Evolutionary conservation across 2,329 filamentous ascomycete genomes (phyloP), one percentile per base, ranked within the genome.

Genomic region (Pseudogymnoascus sp.): DNA sequence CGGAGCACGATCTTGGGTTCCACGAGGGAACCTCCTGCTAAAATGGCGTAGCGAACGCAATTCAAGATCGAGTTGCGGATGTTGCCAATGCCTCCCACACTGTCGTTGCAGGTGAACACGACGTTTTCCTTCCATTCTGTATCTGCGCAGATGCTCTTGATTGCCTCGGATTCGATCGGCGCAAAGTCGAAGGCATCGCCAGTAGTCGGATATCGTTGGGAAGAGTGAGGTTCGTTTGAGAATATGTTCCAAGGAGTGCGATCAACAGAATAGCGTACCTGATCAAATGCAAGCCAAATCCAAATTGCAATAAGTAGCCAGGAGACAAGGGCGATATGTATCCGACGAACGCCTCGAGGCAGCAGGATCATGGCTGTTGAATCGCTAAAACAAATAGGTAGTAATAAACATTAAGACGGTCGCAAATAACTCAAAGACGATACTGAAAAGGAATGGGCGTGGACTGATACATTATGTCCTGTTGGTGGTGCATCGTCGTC

Each of bases 41-140:
- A 66, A 59, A 72, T 72, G 18, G 68, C 64, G 64, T 71, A 71
- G 5, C 71, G 65, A 12, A 72, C 64, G 59, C 71, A 72, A 42
- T 69, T 70, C 28, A 73, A 63, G 28, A 72, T 68, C 37, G 68
- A 70, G 61, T 72, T 73, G 21, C 70, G 69, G 23, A 72, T 63
- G 56, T 71, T 72, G 7, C 70, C 69, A 11, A 73, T 64, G 6
- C 71, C 71, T 34, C 70, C 70, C n/a, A 65, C 64, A 28, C 66
- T 68, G 31, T 69, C 64, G 44, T 64, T 65, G 64, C 71, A 73
- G 10, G 68, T 70, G 61, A 72, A 69, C 5, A 69, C 61, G 12
- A 70, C 25, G 18, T 66, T 65, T 10, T 63, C 16, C 40, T 71
- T 69, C 70, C 70, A 73, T 38, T 69, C 44, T 36, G 67, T 69